Conservation (phyloP, 2,329 filamentous ascomycete genomes). For the Fusarium vanettenii region DNA sequence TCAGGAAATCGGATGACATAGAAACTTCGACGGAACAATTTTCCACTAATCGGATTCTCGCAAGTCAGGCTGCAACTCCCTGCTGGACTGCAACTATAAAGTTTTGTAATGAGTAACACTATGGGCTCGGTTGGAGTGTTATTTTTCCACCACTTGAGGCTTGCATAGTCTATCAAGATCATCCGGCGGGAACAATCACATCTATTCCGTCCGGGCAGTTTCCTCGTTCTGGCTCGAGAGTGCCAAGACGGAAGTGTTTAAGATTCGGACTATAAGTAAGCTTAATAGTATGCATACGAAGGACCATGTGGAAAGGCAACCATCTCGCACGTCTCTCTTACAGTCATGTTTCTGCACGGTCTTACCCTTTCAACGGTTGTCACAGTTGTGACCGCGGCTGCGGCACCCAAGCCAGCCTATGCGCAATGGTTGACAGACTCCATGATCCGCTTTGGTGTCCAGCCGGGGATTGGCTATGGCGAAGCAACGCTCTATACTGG, state of each 20-base stretch:
- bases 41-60: background rate
- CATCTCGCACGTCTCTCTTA: background rate
- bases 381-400: background rate
- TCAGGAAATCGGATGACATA: background rate
- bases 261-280: background rate
- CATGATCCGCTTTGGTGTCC: constrained; percentile 55
- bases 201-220: background rate
- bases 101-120: background rate
- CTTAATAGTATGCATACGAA: background rate
- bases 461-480: constrained; percentile 55
- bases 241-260: background rate
- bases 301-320: background rate
- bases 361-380: background rate
- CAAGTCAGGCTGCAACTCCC: background rate
- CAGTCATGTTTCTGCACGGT: background rate
- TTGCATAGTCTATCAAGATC: background rate
- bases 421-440: constrained; percentile 58
- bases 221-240: background rate
- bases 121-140: background rate
- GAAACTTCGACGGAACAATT: background rate
- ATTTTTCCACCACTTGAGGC: background rate
- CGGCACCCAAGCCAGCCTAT: constrained; percentile 32
- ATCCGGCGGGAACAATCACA: background rate
- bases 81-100: background rate
- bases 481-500: constrained; percentile 61